Evolutionary conservation across 352 stramenopile genomes (phyloP).

Genomic region (Globisporangium acanthophoron): DNA sequence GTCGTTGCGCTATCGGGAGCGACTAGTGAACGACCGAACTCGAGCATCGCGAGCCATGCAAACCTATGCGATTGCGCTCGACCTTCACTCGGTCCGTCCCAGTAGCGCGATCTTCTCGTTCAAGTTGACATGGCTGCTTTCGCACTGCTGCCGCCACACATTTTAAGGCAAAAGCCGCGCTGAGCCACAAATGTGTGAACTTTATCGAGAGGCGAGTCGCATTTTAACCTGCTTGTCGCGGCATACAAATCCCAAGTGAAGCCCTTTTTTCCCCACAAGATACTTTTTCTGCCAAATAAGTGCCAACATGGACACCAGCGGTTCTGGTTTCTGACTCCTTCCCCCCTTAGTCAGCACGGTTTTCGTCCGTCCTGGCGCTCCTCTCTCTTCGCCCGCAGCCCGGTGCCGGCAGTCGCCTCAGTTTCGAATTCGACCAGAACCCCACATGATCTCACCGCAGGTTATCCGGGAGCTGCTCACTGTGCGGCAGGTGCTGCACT

Average conservation of each 20-base stretch:
- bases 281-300: background rate
- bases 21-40: background rate
- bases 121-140: background rate
- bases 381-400: background rate
- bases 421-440: background rate
- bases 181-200: background rate
- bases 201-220: background rate
- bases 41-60: background rate
- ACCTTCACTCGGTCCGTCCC: background rate
- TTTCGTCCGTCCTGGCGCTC: too few species aligned
- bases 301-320: too few species aligned
- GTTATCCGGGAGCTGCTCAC: slow-evolving; percentile 35
- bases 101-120: background rate
- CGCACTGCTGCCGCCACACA: too few species aligned
- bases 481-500: slow-evolving; percentile 30
- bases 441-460: slow-evolving; percentile 24
- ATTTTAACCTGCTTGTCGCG: background rate
- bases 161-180: too few species aligned
- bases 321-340: background rate
- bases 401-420: background rate
- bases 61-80: background rate
- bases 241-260: background rate
- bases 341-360: too few species aligned
- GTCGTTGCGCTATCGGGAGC: too few species aligned
- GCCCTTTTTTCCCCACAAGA: background rate